Evolutionary conservation across 805 yeast species (phyloP).

Genomic region (Kazachstania kunashirensis): DNA sequence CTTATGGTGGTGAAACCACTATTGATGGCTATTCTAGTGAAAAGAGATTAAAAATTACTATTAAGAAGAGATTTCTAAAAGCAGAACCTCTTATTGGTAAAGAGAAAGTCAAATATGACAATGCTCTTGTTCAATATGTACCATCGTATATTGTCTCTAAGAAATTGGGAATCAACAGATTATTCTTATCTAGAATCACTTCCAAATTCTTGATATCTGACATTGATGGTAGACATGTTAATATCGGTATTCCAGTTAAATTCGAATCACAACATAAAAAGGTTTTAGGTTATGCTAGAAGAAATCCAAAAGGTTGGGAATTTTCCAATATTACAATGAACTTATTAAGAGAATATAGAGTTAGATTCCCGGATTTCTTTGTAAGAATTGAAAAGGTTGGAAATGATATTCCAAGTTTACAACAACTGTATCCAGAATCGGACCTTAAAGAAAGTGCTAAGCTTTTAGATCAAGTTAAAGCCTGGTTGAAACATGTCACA

Average conservation of each 20-base stretch:
- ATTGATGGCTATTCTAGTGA: slow-evolving; percentile 49
- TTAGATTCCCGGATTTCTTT: slow-evolving; percentile 55
- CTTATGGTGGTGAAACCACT: slow-evolving; percentile 73
- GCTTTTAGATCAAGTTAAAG: slow-evolving; percentile 23
- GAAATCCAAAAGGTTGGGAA: slow-evolving; percentile 64
- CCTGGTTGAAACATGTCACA: slow-evolving; percentile 42
- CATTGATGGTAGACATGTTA: slow-evolving; percentile 41
- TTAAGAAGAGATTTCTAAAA: slow-evolving; percentile 39
- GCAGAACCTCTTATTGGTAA: slow-evolving; percentile 60
- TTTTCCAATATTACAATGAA: slow-evolving; percentile 66
- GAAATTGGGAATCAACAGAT: slow-evolving; percentile 45
- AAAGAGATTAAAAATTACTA: slow-evolving; percentile 40
- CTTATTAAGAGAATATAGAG: slow-evolving; percentile 51
- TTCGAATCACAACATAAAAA: slow-evolving; percentile 70
- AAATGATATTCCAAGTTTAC: slow-evolving; percentile 22
- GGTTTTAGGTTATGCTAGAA: slow-evolving; percentile 79
- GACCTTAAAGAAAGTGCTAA: slow-evolving; percentile 21
- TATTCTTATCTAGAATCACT: slow-evolving; percentile 68
- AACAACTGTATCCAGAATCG: slow-evolving; percentile 31
- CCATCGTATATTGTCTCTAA: slow-evolving; percentile 59
- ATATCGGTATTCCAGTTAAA: slow-evolving; percentile 78
- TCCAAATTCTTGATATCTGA: slow-evolving; percentile 57
- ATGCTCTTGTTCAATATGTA: slow-evolving; percentile 44
- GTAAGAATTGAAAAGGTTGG: slow-evolving; percentile 28
- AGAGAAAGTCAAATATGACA: slow-evolving; percentile 49